Percentiles rank a stretch among this genome's conserved stretches.
phyloP scores from a whole-genome alignment of 208 protist genomes.

The Phytomonas sp. region DNA sequence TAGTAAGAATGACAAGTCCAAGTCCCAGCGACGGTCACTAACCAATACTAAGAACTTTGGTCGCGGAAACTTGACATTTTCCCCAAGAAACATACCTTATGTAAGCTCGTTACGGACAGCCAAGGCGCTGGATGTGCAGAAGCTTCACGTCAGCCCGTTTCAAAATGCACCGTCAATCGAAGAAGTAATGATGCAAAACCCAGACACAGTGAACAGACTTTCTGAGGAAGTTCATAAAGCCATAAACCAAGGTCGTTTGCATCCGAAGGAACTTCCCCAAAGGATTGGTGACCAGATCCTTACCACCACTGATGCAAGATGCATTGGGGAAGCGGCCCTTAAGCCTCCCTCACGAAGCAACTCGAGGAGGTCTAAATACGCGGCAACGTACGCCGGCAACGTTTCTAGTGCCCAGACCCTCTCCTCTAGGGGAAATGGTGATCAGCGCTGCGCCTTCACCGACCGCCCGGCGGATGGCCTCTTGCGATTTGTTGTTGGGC shows the following conservation, averaged over 20 bases:
- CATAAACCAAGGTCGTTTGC: not conserved
- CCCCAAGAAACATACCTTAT: constrained; percentile 10
- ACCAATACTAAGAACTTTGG: not conserved
- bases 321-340: not conserved
- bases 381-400: not conserved
- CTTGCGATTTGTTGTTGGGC: not conserved
- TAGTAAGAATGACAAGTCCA: not conserved
- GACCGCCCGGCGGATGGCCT: constrained; percentile 5
- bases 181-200: constrained; percentile 51
- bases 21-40: constrained; percentile 14
- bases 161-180: constrained; percentile 47
- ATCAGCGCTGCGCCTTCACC: not conserved
- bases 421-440: not conserved
- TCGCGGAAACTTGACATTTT: constrained; percentile 3
- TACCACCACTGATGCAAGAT: not conserved
- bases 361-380: not conserved
- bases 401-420: not conserved
- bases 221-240: not conserved
- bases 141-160: constrained; percentile 46
- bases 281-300: not conserved
- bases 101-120: constrained; percentile 38
- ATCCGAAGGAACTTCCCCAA: not conserved
- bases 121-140: constrained; percentile 25
- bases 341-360: not conserved
- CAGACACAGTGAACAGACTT: not conserved